Base-by-base conservation (phyloP, 352 stramenopile species). In the Albugo candida region DNA sequence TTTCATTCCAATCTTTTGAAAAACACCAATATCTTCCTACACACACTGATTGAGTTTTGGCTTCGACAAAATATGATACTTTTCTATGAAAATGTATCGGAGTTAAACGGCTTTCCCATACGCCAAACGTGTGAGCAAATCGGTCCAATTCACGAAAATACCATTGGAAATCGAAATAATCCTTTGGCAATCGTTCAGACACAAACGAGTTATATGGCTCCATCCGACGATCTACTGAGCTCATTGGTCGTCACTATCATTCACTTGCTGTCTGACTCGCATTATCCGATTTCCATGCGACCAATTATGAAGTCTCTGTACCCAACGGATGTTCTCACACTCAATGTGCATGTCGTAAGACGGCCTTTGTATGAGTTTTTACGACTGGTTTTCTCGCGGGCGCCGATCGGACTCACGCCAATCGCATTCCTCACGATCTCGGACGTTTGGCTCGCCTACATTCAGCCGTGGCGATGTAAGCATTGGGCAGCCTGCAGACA, bases 1-100 rank as follows among this genome's bases (percentile, higher is more conserved):
- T 85, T 86, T 48, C 70, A 82, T 21, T 70, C 62, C 60, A 86
- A 83, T 48, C 53, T 84, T 34, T 51, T 84, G 21, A 74, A 88
- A 54, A 57, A 78, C 49, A 75, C 74, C 27, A 86, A 78, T 53
- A 60, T 88, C 2, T 89, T 92, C 52, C 60, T 92, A 19, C 74
- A 89, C 49, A 75, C 83, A 36, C 48, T 89, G 37, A 87, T 92
- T 17, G 79, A 92, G 50, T 85, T 86, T 44, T 92, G 79, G 79
- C 60, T 92, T 41, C 72, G 70, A n/a, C 79, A 92, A 51, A 92
- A 92, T 52, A 65, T 86, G 45, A 85, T 92, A 45, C 63, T 76
- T 49, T 88, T 85, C 47, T 76, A 73, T 0, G 67, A 85, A 45
- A 42, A 20, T 5, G 11, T n/a, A 13, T 37, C 45, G 13, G 36